Evolutionary conservation across 2,329 filamentous ascomycete genomes (phyloP).

Genomic region (Fusarium brachygibbosum): DNA sequence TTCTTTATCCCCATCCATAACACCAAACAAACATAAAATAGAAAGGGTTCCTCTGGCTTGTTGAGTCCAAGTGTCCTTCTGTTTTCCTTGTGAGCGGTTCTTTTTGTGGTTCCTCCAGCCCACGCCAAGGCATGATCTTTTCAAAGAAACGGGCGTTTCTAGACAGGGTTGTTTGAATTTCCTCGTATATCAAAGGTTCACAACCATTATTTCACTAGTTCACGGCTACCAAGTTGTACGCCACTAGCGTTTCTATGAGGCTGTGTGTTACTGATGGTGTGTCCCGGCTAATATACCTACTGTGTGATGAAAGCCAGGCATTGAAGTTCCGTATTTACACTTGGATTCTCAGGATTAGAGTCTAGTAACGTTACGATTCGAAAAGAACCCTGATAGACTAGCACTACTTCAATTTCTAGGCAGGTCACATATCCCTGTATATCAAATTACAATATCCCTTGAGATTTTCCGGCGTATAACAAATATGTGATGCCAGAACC

Average conservation of each 20-base stretch:
- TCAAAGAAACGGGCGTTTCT: not conserved
- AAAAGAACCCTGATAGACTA: not conserved
- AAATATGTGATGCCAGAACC: not conserved
- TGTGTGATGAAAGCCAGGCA: not conserved
- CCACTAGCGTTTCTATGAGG: not conserved
- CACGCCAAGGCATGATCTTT: not conserved
- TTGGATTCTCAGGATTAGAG: conserved; percentile 1
- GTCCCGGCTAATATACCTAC: conserved; percentile 14
- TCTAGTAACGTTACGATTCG: not conserved
- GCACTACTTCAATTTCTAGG: not conserved
- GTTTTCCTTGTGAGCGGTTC: not conserved
- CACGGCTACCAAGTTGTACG: not conserved
- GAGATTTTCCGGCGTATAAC: not conserved
- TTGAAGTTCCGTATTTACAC: not conserved
- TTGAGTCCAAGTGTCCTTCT: too few relatives aligned
- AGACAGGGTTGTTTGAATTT: conserved; percentile 13
- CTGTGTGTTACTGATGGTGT: conserved; percentile 13
- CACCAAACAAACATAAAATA: not conserved
- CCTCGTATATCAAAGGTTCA: not conserved
- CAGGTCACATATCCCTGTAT: not conserved
- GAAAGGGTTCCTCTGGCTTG: not conserved
- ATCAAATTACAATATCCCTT: not conserved
- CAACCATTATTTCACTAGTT: not conserved
- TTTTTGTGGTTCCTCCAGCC: not conserved
- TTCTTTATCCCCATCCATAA: not conserved